These are phyloP conservation scores for Fusarium praegraminearum DNA, from an alignment of 2,329 filamentous ascomycete species.

Conservation along the genomic window DNA sequence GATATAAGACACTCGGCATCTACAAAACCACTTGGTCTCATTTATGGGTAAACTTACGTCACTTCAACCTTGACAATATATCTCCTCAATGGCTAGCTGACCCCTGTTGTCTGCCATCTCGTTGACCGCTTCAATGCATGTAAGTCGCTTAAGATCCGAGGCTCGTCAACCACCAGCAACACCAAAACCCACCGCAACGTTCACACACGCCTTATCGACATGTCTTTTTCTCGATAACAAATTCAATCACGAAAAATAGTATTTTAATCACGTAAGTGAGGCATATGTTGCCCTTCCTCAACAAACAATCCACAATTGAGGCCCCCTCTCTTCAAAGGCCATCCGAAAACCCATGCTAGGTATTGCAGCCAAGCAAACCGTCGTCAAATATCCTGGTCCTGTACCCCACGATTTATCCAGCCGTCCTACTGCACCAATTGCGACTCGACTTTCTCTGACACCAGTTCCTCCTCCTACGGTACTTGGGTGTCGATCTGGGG, in stretches of 20 bases:
- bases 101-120: not conserved
- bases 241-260: not conserved
- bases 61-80: not conserved
- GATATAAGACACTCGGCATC: no score
- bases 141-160: not conserved
- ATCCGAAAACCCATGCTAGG: not conserved
- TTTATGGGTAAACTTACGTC: not conserved
- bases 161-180: not conserved
- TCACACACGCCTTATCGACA: not conserved
- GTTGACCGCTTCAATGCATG: not conserved
- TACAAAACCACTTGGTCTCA: not conserved
- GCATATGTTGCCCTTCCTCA: conserved; percentile 6
- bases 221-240: not conserved
- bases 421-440: conserved; percentile 18
- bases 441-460: not conserved
- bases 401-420: conserved; percentile 28
- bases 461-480: conserved; percentile 7
- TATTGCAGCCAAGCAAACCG: conserved; percentile 13
- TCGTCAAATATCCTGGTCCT: conserved; percentile 15
- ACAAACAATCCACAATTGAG: conserved; percentile 1
- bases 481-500: conserved; percentile 8
- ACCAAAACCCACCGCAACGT: not conserved
- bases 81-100: not conserved
- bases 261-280: conserved; percentile 2
- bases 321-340: not conserved